Conservation (phyloP, 345 rosid genomes). For the Murraya paniculata region DNA sequence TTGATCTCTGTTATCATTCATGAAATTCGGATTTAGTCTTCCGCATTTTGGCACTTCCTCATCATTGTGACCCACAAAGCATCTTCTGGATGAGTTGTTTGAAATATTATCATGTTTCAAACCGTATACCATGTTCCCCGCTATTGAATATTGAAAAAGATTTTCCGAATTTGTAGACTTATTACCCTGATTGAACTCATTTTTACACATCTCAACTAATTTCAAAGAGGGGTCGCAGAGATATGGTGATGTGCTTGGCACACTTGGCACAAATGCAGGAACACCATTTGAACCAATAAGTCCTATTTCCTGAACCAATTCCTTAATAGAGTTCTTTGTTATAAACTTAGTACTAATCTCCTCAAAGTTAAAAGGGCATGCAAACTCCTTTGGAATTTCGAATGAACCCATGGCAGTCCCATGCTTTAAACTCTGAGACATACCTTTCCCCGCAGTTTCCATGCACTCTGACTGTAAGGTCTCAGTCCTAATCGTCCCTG, state of each 20-base stretch:
- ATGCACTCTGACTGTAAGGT: conserved; percentile 11
- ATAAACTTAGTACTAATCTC: conserved; percentile 33
- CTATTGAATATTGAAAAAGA: neutral
- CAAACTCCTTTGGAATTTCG: conserved; percentile 13
- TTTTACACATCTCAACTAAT: conserved; percentile 5
- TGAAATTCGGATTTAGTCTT: conserved; percentile 7
- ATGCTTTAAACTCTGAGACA: conserved; percentile 8
- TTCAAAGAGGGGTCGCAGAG: conserved; percentile 31
- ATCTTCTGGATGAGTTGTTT: conserved; percentile 9
- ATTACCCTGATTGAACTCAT: conserved; percentile 10
- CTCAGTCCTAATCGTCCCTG: conserved; percentile 4
- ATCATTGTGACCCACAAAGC: conserved; percentile 5
- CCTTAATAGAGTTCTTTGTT: conserved; percentile 27
- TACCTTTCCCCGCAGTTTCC: neutral
- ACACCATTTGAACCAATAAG: conserved; percentile 36
- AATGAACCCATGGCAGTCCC: conserved; percentile 9
- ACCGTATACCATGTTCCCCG: neutral
- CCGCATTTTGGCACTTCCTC: conserved; percentile 14
- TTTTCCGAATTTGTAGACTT: conserved; percentile 1
- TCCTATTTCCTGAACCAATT: conserved; percentile 36
- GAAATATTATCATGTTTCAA: conserved; percentile 1
- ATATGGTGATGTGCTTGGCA: conserved; percentile 23
- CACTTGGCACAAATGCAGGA: conserved; percentile 28
- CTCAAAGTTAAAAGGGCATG: conserved; percentile 28
- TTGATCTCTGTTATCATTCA: conserved; percentile 13